Conservation (phyloP, 495 filamentous ascomycete species). For the Neurospora sp. region DNA sequence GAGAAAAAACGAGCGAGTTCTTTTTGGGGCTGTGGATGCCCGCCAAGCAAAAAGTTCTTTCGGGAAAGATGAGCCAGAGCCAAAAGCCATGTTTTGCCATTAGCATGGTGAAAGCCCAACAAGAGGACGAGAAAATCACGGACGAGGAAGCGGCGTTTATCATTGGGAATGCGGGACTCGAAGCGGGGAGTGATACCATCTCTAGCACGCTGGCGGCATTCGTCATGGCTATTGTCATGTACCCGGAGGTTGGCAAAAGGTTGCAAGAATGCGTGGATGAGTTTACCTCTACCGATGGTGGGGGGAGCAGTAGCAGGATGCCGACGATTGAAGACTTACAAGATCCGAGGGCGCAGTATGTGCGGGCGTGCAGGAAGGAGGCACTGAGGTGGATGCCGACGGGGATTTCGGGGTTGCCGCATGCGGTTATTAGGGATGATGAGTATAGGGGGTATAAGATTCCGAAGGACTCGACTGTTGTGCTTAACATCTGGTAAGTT, state of each 20-base stretch:
- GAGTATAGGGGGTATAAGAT: conserved; percentile 23
- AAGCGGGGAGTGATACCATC: conserved; percentile 42
- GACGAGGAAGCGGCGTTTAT: conserved; percentile 17
- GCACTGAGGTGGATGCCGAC: conserved; percentile 44
- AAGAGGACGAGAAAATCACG: conserved; percentile 10
- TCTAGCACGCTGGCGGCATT: conserved; percentile 32
- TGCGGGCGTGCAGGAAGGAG: conserved; percentile 36
- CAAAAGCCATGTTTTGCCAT: conserved; percentile 11
- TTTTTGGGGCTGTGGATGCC: neutral
- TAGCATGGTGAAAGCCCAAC: conserved; percentile 10
- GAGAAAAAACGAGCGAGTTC: neutral
- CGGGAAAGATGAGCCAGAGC: neutral
- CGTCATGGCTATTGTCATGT: conserved; percentile 41
- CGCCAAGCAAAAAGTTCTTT: conserved; percentile 2
- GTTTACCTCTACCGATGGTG: conserved; percentile 19
- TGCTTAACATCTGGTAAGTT: conserved; percentile 21
- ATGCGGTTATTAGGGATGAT: conserved; percentile 37
- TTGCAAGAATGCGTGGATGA: conserved; percentile 43
- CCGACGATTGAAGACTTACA: conserved; percentile 32
- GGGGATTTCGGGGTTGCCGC: conserved; percentile 40
- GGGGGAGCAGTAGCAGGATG: conserved; percentile 15
- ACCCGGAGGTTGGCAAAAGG: conserved; percentile 27
- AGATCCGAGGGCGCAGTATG: conserved; percentile 34
- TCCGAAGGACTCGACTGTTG: conserved; percentile 18
- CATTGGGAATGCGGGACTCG: conserved; percentile 28